Conservation (phyloP, 768 basidiomycete genomes). For the Paxillus rubicundulus region DNA sequence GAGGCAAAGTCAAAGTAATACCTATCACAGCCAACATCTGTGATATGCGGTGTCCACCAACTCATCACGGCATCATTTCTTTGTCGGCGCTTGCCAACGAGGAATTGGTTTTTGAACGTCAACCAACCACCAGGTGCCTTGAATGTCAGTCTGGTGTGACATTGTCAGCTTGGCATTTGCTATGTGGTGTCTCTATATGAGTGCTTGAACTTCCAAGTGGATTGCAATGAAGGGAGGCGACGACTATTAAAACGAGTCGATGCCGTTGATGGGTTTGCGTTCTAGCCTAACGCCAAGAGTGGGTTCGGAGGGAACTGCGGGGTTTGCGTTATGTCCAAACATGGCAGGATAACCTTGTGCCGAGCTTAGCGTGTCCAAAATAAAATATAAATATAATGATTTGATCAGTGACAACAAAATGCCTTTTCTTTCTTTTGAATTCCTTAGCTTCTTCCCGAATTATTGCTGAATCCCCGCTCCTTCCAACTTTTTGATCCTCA, state of each 20-base stretch:
- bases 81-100: no score
- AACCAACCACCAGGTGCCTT: neutral
- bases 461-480: slow-evolving; percentile 25
- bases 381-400: slow-evolving; percentile 11
- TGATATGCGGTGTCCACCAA: no score
- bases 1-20: no score
- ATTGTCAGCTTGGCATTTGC: neutral
- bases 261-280: neutral
- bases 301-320: slow-evolving; percentile 3
- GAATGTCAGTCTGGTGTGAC: neutral
- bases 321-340: slow-evolving; percentile 14
- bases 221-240: no score
- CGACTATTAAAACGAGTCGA: neutral
- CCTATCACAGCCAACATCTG: no score
- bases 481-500: slow-evolving; percentile 16
- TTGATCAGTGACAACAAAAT: slow-evolving; percentile 7
- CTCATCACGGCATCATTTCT: no score
- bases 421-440: slow-evolving; percentile 6
- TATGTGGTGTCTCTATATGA: neutral
- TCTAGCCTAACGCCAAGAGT: neutral
- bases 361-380: slow-evolving; percentile 22
- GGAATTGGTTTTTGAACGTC: neutral
- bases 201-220: no score
- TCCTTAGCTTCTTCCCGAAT: slow-evolving; percentile 15
- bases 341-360: slow-evolving; percentile 12